Conservation (phyloP, 345 rosid genomes). For the Bruguiera gymnorhiza region DNA sequence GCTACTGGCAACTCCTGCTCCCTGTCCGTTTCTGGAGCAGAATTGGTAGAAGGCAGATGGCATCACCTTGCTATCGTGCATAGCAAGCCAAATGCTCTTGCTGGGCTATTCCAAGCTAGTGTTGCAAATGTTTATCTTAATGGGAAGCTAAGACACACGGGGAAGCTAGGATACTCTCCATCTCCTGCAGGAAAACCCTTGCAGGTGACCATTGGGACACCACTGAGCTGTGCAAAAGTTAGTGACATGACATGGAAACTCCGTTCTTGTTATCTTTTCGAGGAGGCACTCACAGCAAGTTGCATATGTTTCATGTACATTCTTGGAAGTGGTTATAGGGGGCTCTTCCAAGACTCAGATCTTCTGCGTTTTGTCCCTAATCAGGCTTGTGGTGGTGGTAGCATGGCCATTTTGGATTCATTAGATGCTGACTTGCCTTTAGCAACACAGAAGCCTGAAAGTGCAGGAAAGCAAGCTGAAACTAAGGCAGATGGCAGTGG, state of each 20-base stretch:
- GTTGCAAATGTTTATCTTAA: slow-evolving; percentile 91
- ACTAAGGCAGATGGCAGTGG: slow-evolving; percentile 95
- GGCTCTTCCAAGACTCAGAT: slow-evolving; percentile 93
- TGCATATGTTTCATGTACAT: slow-evolving; percentile 95
- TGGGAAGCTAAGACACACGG: slow-evolving; percentile 96
- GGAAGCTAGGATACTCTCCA: slow-evolving; percentile 96
- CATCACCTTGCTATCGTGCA: slow-evolving; percentile 99
- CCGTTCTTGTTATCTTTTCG: slow-evolving; percentile 95
- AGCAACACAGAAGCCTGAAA: slow-evolving; percentile 64
- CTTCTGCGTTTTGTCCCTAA: slow-evolving; percentile 93
- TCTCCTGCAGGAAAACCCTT: slow-evolving; percentile 93
- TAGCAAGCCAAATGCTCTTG: slow-evolving; percentile 99
- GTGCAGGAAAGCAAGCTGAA: slow-evolving; percentile 67
- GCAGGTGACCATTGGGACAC: slow-evolving; percentile 95
- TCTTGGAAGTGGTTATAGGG: slow-evolving; percentile 97
- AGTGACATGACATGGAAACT: slow-evolving; percentile 86
- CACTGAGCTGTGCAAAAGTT: slow-evolving; percentile 69
- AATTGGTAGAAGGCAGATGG: slow-evolving; percentile 93
- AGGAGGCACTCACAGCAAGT: slow-evolving; percentile 97
- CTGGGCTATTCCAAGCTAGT: slow-evolving; percentile 99
- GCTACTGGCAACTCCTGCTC: slow-evolving; percentile 90
- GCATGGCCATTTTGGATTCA: slow-evolving; percentile 95
- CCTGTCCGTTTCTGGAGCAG: slow-evolving; percentile 91
- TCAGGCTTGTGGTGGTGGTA: slow-evolving; percentile 99
- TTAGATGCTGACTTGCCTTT: slow-evolving; percentile 74